phyloP scores from a whole-genome alignment of 805 yeast genomes.

The Yamadazyma akitaensis region DNA sequence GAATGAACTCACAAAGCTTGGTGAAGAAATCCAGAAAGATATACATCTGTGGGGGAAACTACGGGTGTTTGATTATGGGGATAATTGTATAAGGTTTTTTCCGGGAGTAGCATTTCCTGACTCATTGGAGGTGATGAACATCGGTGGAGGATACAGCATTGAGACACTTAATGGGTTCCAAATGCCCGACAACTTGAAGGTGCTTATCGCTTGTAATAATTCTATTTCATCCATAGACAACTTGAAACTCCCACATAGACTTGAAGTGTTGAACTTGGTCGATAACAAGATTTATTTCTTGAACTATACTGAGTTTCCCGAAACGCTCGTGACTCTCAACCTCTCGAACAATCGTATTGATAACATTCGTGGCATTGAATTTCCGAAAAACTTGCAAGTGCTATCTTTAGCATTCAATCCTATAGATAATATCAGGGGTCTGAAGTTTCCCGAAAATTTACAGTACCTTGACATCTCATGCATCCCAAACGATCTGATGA shows the following conservation, averaged over 20 bases:
- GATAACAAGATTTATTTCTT: slow-evolving; percentile 39
- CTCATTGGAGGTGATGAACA: slow-evolving; percentile 32
- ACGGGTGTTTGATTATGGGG: slow-evolving; percentile 34
- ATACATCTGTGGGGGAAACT: slow-evolving; percentile 33
- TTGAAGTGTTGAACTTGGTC: slow-evolving; percentile 31
- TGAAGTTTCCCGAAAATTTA: slow-evolving; percentile 36
- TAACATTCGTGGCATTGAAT: slow-evolving; percentile 32
- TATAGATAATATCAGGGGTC: slow-evolving; percentile 41
- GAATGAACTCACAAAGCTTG: slow-evolving; percentile 28
- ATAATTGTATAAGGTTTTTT: slow-evolving; percentile 33
- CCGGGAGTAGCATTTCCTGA: slow-evolving; percentile 41
- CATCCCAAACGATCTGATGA: slow-evolving; percentile 45
- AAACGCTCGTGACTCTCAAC: slow-evolving; percentile 26
- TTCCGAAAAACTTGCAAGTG: slow-evolving; percentile 29
- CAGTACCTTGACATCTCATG: slow-evolving; percentile 38
- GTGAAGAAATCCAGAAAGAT: slow-evolving; percentile 37
- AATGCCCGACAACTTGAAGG: slow-evolving; percentile 30
- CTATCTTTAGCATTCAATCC: slow-evolving; percentile 38
- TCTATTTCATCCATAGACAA: slow-evolving; percentile 34
- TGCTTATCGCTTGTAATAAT: slow-evolving; percentile 32
- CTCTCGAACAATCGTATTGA: slow-evolving; percentile 40
- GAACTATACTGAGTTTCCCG: slow-evolving; percentile 38
- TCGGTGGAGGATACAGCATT: slow-evolving; percentile 38
- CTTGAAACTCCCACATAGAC: slow-evolving; percentile 30
- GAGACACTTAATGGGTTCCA: slow-evolving; percentile 39